Conservation (phyloP, 2,329 filamentous ascomycete species). For the Elsinoe batatas region DNA sequence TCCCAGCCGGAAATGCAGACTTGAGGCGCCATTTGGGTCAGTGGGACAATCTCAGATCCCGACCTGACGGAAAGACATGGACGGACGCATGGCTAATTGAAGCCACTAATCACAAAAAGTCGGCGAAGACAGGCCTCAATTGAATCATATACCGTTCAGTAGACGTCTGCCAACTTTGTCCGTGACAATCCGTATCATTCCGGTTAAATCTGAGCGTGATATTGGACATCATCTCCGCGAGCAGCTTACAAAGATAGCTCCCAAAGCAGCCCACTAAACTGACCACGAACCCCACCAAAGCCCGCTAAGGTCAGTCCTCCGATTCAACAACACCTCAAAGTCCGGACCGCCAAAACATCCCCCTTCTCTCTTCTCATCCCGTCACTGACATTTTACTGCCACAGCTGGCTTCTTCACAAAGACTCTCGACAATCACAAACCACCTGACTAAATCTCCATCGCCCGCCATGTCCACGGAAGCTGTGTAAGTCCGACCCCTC, state of each 20-base stretch:
- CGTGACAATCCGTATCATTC: conserved; percentile 2
- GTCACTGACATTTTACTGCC: conserved; percentile 14
- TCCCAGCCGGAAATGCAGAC: not conserved
- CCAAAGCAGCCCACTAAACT: conserved; percentile 1
- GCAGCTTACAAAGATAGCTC: conserved; percentile 12
- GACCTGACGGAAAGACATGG: too few species aligned
- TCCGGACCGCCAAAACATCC: conserved; percentile 11
- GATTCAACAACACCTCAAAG: conserved; percentile 13
- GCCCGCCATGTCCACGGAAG: conserved; percentile 23
- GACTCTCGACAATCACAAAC: conserved; percentile 17
- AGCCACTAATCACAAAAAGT: not conserved
- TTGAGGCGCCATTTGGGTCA: not conserved
- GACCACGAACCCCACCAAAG: conserved; percentile 3
- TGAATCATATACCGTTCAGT: not conserved
- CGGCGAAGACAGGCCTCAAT: not conserved
- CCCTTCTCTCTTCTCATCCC: conserved; percentile 12
- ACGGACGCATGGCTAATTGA: conserved; percentile 7
- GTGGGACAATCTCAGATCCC: not conserved
- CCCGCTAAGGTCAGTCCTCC: conserved; percentile 15
- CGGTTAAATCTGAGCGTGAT: not conserved
- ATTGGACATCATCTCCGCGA: conserved; percentile 6
- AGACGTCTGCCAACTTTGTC: not conserved
- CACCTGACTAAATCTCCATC: conserved; percentile 17
- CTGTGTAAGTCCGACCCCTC: conserved; percentile 23
- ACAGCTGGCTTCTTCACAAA: conserved; percentile 14